Percentiles rank a stretch among this genome's conserved stretches.
These are phyloP conservation scores for Inonotus obliquus DNA, from an alignment of 1,284 basidiomycete genomes.

Conservation along the genomic window DNA sequence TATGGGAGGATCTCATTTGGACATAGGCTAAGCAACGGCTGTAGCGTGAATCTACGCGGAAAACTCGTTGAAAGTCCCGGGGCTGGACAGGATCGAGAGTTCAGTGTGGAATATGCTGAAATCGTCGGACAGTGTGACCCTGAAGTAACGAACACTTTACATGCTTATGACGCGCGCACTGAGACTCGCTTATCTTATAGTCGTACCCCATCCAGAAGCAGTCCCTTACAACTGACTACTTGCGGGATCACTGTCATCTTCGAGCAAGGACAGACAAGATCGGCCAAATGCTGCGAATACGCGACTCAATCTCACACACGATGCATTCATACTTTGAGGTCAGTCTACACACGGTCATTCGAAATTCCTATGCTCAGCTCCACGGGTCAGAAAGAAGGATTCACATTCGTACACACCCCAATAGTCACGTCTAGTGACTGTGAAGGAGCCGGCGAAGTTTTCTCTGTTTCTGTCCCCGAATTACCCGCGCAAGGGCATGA, in stretches of 20 bases:
- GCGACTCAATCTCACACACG: slow-evolving; percentile 52
- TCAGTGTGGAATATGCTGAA: slow-evolving; percentile 61
- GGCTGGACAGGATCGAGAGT: slow-evolving; percentile 66
- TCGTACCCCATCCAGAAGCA: slow-evolving; percentile 88
- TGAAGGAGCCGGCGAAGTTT: slow-evolving; percentile 96
- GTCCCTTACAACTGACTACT: slow-evolving; percentile 63
- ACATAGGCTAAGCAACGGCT: slow-evolving; percentile 64
- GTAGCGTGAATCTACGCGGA: slow-evolving; percentile 67
- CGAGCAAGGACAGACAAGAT: slow-evolving; percentile 72
- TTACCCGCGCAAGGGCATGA: slow-evolving; percentile 20
- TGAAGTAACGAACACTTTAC: slow-evolving; percentile 42
- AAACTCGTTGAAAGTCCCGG: slow-evolving; percentile 63
- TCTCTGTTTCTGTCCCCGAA: slow-evolving; percentile 49
- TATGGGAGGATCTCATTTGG: not conserved
- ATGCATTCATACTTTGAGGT: slow-evolving; percentile 69
- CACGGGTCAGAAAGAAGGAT: slow-evolving; percentile 60
- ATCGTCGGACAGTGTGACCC: slow-evolving; percentile 75
- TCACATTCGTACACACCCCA: slow-evolving; percentile 79
- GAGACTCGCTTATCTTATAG: slow-evolving; percentile 31
- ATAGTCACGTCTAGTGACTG: slow-evolving; percentile 90
- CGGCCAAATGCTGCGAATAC: slow-evolving; percentile 70
- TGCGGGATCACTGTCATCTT: slow-evolving; percentile 81
- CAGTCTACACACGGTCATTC: slow-evolving; percentile 21
- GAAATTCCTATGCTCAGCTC: not conserved
- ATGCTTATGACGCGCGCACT: not conserved